Percentiles rank a stretch among this genome's conserved stretches.
These are phyloP conservation scores for Microascus cirrosus DNA, from an alignment of 2,329 filamentous ascomycete genomes.

Conservation along the genomic window DNA sequence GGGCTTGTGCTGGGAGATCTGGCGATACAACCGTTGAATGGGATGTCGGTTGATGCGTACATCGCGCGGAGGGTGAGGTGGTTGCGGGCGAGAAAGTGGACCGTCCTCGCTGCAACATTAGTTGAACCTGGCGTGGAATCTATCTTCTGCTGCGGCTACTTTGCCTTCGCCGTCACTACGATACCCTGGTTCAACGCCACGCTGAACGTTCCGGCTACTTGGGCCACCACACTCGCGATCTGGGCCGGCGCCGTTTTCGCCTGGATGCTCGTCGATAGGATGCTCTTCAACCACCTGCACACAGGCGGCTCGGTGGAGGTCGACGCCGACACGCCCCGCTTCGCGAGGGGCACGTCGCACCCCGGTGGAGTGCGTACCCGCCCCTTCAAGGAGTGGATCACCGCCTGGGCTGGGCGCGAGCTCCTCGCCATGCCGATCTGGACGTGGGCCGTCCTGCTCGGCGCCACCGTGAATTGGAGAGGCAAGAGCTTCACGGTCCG, in stretches of 20 bases:
- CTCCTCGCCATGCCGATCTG: conserved; percentile 77
- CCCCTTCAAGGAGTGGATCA: conserved; percentile 58
- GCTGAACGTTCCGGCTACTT: conserved; percentile 50
- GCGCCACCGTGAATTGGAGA: conserved; percentile 77
- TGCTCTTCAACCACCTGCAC: conserved; percentile 64
- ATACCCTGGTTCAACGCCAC: conserved; percentile 48
- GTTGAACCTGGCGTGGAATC: conserved; percentile 90
- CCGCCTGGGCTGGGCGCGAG: conserved; percentile 80
- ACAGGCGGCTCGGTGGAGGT: conserved; percentile 58
- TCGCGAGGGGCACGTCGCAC: conserved; percentile 42
- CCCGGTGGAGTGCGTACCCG: conserved; percentile 32
- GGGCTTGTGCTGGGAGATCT: conserved; percentile 75
- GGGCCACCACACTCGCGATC: conserved; percentile 50
- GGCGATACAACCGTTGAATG: conserved; percentile 78
- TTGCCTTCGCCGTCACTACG: conserved; percentile 68
- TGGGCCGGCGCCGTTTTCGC: conserved; percentile 54
- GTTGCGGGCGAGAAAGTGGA: conserved; percentile 90
- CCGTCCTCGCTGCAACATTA: conserved; percentile 76
- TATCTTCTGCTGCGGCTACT: conserved; percentile 70
- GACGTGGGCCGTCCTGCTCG: conserved; percentile 82
- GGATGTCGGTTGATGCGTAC: conserved; percentile 69
- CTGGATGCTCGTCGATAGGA: conserved; percentile 71
- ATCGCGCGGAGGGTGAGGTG: conserved; percentile 74
- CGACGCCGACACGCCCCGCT: conserved; percentile 63
- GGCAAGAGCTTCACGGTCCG: conserved; percentile 73